These are phyloP conservation scores for Podila horticola DNA, from an alignment of 192 early-diverging fungal genomes.

Conservation along the genomic window DNA sequence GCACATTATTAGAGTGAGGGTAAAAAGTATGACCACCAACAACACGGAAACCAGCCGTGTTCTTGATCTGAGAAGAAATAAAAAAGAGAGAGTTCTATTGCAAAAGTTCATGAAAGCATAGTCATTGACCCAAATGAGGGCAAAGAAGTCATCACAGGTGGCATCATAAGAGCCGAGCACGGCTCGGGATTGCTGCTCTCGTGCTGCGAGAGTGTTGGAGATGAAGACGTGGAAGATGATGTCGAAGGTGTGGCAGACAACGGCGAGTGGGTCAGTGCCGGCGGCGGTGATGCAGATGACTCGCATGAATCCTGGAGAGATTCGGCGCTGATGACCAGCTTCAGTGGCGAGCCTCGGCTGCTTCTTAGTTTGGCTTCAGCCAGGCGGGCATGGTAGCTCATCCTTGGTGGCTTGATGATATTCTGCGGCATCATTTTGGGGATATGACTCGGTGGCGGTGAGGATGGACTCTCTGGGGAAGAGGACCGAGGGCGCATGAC, in stretches of 20 bases:
- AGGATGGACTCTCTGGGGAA: background rate
- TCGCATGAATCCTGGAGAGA: background rate
- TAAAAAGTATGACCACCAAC: too few species aligned
- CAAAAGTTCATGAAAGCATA: conserved; percentile 1
- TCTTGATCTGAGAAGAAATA: too few species aligned
- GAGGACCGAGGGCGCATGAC: background rate
- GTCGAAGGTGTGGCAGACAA: background rate
- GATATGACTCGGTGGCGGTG: background rate
- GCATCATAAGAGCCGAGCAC: background rate
- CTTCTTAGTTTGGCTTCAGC: background rate
- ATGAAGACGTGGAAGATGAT: background rate
- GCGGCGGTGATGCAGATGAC: background rate
- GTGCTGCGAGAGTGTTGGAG: background rate
- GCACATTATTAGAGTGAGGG: too few species aligned
- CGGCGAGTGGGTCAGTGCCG: background rate
- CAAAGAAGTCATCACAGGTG: background rate
- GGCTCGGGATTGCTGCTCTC: background rate
- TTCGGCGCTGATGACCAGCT: background rate
- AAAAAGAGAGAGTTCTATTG: background rate
- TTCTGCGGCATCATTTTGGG: background rate
- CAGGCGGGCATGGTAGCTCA: background rate
- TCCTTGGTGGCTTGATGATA: background rate
- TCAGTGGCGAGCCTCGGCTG: background rate
- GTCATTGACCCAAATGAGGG: too few species aligned
- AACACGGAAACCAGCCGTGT: too few species aligned